A percentile compares a stretch with the other conserved stretches of the same genome.
Evolutionary conservation across 257 asterid genomes (phyloP).

Genomic region (Prunella vulgaris): DNA sequence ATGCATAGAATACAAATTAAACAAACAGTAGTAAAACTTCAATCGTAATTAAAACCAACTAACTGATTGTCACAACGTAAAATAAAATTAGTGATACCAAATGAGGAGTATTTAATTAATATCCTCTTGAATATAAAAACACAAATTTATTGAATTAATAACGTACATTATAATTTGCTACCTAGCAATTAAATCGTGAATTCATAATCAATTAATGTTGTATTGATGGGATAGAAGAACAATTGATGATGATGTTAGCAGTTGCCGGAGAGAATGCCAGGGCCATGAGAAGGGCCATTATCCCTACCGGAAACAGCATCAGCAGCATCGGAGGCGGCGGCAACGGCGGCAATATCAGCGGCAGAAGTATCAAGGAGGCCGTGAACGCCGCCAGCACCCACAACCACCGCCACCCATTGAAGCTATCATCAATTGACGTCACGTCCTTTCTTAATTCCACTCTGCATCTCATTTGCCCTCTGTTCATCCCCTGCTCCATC

Average conservation of each 20-base stretch:
- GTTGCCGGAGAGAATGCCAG: constrained; percentile 36
- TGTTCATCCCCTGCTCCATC: background rate
- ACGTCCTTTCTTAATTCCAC: background rate
- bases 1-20: no score
- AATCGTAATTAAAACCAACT: no score
- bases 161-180: background rate
- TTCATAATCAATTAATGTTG: background rate
- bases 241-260: constrained; percentile 8
- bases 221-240: constrained; percentile 10
- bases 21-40: no score
- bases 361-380: constrained; percentile 35
- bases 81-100: no score
- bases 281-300: constrained; percentile 43
- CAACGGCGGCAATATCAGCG: constrained; percentile 41
- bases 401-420: constrained; percentile 31
- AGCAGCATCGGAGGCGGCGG: constrained; percentile 48
- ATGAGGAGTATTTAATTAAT: no score
- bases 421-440: constrained; percentile 7
- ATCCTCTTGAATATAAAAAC: no score
- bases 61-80: no score
- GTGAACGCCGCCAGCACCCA: constrained; percentile 25
- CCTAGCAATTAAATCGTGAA: background rate
- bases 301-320: constrained; percentile 51
- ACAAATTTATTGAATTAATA: no score
- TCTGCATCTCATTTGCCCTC: background rate